Percentiles rank a stretch among this genome's conserved stretches.
These are phyloP conservation scores for Rheum nobile DNA, from an alignment of 148 eudicot species.

Conservation along the genomic window DNA sequence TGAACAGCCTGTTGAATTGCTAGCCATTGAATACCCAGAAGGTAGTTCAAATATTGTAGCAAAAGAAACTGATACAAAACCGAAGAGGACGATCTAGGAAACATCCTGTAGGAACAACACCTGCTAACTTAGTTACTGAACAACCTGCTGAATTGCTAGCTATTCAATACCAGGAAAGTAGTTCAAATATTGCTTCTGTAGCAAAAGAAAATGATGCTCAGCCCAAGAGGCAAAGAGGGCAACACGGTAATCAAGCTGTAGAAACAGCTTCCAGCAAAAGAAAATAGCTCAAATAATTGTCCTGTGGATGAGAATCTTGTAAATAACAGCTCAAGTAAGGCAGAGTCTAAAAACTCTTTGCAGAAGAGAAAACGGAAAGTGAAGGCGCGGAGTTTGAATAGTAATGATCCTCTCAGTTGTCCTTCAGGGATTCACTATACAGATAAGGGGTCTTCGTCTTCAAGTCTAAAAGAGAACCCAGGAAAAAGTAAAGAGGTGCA, in stretches of 20 bases:
- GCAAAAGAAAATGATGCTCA: conserved; percentile 7
- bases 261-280: conserved; percentile 12
- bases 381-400: conserved; percentile 2
- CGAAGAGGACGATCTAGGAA: conserved; percentile 21
- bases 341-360: conserved; percentile 1
- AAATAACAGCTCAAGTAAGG: conserved; percentile 5
- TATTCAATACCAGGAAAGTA: conserved; percentile 22
- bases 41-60: no score
- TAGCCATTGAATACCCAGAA: no score
- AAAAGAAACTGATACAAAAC: no score
- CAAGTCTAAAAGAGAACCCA: neutral
- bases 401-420: conserved; percentile 5
- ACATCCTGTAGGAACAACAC: no score
- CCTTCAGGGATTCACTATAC: conserved; percentile 11
- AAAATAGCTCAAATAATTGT: conserved; percentile 1
- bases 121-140: conserved; percentile 12
- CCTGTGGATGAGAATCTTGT: neutral
- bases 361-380: conserved; percentile 12
- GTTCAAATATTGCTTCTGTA: conserved; percentile 11
- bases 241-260: conserved; percentile 34
- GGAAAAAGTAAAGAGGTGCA: neutral
- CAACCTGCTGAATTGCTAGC: conserved; percentile 27
- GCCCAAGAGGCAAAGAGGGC: conserved; percentile 46
- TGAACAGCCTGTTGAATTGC: no score
- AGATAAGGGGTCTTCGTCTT: conserved; percentile 11